These are phyloP conservation scores for Magnolia sinica DNA, from an alignment of 164 flowering plant genomes.

Conservation along the genomic window DNA sequence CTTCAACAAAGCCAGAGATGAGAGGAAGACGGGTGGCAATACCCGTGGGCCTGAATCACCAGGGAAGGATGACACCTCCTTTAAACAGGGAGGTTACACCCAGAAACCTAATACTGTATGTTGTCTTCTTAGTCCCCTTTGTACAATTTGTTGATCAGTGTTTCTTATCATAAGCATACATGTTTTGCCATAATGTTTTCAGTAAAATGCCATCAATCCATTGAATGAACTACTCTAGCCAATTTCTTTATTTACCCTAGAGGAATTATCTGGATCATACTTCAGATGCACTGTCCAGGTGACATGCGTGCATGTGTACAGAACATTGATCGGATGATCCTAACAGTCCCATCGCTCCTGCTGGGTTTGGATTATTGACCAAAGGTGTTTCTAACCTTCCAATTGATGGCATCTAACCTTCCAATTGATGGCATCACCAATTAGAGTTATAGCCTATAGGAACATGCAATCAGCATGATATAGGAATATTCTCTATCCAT, in stretches of 20 bases:
- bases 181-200: not conserved
- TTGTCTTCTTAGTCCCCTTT: constrained; percentile 8
- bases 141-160: not conserved
- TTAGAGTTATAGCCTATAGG: no score
- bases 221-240: not conserved
- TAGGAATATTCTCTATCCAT: no score
- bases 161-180: no score
- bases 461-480: no score
- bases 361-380: not conserved
- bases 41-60: constrained; percentile 53
- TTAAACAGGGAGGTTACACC: constrained; percentile 43
- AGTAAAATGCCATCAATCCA: not conserved
- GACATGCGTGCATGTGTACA: not conserved
- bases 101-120: constrained; percentile 69
- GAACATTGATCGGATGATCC: not conserved
- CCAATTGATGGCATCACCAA: no score
- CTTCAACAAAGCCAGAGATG: constrained; percentile 92
- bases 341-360: not conserved
- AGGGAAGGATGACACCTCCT: constrained; percentile 38
- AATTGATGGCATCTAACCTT: no score
- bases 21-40: constrained; percentile 85
- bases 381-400: no score
- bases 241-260: not conserved
- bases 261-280: not conserved
- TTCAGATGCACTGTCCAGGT: not conserved